Conservation (phyloP, 768 basidiomycete species). For the Xerocomellus dryophilus region DNA sequence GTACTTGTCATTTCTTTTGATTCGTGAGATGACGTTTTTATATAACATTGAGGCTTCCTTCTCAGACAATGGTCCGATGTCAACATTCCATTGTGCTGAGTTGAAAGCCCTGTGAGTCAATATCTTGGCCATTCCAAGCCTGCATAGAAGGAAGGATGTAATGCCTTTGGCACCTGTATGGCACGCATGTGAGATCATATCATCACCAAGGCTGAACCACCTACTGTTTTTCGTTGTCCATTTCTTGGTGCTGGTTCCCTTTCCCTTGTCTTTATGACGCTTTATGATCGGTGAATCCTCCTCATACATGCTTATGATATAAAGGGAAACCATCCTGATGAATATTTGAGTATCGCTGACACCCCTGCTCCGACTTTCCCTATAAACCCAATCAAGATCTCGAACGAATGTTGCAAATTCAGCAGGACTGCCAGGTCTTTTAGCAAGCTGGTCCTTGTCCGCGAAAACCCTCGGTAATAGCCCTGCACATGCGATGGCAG, state of each 20-base stretch:
- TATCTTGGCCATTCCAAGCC: not conserved
- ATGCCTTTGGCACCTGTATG: not conserved
- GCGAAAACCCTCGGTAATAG: not conserved
- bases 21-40: not conserved
- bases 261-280: not conserved
- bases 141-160: not conserved
- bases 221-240: not conserved
- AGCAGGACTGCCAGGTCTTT: fast-evolving
- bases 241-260: not conserved
- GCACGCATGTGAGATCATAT: no score
- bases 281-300: not conserved
- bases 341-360: not conserved
- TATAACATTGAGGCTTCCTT: no score
- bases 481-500: not conserved
- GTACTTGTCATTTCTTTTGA: not conserved
- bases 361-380: not conserved
- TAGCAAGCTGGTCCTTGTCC: not conserved
- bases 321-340: not conserved
- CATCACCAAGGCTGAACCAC: no score
- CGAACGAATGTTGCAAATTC: not conserved
- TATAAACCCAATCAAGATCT: not conserved
- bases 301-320: not conserved
- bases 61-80: not conserved
- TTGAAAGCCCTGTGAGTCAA: not conserved
- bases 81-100: not conserved